phyloP scores from a whole-genome alignment of 2,329 filamentous ascomycete species.

The Cercospora sp. region DNA sequence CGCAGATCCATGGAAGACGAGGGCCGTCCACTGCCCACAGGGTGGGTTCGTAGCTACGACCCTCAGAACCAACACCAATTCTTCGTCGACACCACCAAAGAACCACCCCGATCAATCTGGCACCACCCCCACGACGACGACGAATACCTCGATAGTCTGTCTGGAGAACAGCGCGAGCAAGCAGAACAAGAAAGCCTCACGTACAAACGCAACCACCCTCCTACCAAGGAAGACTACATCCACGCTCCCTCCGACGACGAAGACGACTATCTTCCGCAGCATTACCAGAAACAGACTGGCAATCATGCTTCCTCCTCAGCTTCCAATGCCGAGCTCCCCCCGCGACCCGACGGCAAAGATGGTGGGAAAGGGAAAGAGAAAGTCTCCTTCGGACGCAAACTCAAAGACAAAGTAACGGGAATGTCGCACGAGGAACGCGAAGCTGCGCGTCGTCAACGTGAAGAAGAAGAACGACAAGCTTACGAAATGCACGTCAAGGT shows the following conservation, averaged over 20 bases:
- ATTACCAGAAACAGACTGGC: constrained; percentile 16
- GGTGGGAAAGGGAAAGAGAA: constrained; percentile 37
- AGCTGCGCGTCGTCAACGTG: constrained; percentile 48
- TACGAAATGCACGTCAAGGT: constrained; percentile 56
- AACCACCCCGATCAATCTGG: constrained; percentile 62
- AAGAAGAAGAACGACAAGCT: constrained; percentile 52
- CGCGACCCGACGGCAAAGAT: constrained; percentile 29
- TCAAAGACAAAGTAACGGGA: constrained; percentile 62
- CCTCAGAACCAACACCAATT: constrained; percentile 58
- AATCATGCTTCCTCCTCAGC: constrained; percentile 20
- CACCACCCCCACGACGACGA: constrained; percentile 63
- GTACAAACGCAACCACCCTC: constrained; percentile 26
- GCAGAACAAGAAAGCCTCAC: constrained; percentile 45
- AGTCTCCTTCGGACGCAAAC: constrained; percentile 52
- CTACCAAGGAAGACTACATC: constrained; percentile 44
- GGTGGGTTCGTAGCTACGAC: constrained; percentile 62
- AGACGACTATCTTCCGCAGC: constrained; percentile 37
- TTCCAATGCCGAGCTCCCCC: constrained; percentile 25
- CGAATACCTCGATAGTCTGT: constrained; percentile 52
- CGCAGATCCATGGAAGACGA: constrained; percentile 66
- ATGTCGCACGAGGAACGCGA: constrained; percentile 59
- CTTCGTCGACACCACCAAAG: constrained; percentile 60
- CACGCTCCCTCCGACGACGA: constrained; percentile 52
- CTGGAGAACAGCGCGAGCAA: constrained; percentile 52
- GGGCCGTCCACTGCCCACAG: constrained; percentile 54